Evolutionary conservation across 2,329 filamentous ascomycete genomes (phyloP).

Genomic region (Aureobasidium subglaciale): DNA sequence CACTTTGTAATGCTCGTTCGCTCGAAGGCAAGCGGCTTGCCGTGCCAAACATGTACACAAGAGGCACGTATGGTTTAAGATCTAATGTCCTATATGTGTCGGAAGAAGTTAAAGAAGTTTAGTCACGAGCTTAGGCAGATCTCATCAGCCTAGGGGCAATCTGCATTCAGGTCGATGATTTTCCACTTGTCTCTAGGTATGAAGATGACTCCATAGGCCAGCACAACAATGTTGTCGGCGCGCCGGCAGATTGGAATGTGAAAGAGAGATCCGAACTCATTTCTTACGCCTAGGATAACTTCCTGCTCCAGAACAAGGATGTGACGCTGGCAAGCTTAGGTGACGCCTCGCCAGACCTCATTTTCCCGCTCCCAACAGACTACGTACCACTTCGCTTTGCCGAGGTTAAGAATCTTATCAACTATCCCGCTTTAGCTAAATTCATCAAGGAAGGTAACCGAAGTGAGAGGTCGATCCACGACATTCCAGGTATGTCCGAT

Average conservation of each 20-base stretch:
- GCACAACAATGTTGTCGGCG: no score
- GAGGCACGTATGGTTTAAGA: conserved; percentile 22
- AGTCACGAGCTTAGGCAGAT: conserved; percentile 27
- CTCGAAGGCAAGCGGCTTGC: conserved; percentile 42
- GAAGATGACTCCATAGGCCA: no score
- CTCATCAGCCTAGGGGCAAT: conserved; percentile 47
- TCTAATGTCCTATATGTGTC: no score
- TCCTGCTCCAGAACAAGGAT: no score
- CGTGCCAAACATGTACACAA: conserved; percentile 46
- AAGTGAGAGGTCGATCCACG: conserved; percentile 30
- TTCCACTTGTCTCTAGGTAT: no score
- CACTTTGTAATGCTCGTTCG: conserved; percentile 20
- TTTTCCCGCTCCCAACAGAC: background rate
- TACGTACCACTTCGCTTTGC: background rate
- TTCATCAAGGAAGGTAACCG: background rate
- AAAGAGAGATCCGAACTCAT: no score
- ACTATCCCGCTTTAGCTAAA: background rate
- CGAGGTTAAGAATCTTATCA: background rate
- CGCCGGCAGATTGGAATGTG: no score
- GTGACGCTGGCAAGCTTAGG: no score
- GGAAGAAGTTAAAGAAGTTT: no score
- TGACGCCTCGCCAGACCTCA: background rate
- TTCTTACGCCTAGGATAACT: no score
- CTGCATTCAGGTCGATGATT: no score
- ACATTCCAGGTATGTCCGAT: conserved; percentile 36